Base-by-base conservation (phyloP, 2,329 filamentous ascomycete species). In the Pestalotiopsis sp. region DNA sequence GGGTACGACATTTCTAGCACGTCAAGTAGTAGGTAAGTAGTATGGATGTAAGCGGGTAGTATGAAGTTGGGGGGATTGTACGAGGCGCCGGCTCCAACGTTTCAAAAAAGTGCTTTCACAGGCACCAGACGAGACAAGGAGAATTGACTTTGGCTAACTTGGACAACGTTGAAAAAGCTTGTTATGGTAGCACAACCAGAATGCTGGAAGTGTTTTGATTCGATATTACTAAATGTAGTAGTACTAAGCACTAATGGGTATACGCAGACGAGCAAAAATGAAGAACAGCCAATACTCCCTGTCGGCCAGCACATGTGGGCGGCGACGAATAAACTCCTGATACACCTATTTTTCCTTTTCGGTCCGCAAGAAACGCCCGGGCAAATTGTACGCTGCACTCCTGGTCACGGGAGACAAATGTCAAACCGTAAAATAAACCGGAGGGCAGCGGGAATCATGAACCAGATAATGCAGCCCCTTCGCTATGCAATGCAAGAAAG, bases 401-500 rank as follows among this genome's bases (percentile, higher is more conserved):
- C 39, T 39, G 23, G 14, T 13, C 20, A 14, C 13, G 20, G 31
- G 25, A 62, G 31, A 39, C 59, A 17, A 36, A n/a, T 39, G 36
- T 20, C 27, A 39, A 36, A 39, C 59, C 31, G 31, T 62, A 62
- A 13, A 39, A 20, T 7, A 31, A 12, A 36, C 17, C 13, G 9
- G n/a, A 41, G 27, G n/a, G 31, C 4, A 62, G 27, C 27, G 45
- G 14, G 45, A n/a, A 52, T n/a, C 59, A 20, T 59, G 57, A 27
- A 13, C 17, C 57, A 27, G 23, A 36, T 57, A 45, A 63, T 69
- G 58, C 68, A 67, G 38, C 68, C 45, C 68, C 49, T 59, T 36
- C 68, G 65, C 65, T 67, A 69, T 69, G 68, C 68, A 69, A 45
- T 69, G 68, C 68, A 69, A 45, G 57, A 66, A 66, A 39, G 39